Evolutionary conservation across 2,329 filamentous ascomycete genomes (phyloP), one percentile per base, ranked within the genome.

Genomic region (Chrysosphaeria jannelii): DNA sequence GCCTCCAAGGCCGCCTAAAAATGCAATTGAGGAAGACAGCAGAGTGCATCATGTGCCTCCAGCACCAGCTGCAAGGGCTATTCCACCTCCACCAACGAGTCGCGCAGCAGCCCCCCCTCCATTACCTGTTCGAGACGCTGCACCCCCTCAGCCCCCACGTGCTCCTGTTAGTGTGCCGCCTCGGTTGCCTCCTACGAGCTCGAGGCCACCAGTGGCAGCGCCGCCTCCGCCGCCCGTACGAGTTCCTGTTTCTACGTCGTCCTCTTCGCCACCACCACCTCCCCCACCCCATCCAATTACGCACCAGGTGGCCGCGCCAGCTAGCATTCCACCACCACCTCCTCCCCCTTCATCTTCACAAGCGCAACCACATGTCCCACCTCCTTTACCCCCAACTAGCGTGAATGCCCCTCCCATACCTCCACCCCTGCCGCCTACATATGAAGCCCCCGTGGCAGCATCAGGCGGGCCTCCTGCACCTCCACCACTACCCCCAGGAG

Each of bases 401-500:
- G 44, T 49, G 21, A 50, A 57, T 20, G 56, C 53, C 20, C 45
- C 54, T 12, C 54, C 56, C 9, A 50, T 53, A 19, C 52, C 57
- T 10, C 47, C 45, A 2, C 45, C 47, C 4, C 37, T 43, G 19
- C 32, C 37, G 5, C 32, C 35, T 9, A 39, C 37, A 9, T 39
- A 41, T 10, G 29, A 34, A 14, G 39, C 35, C 10, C 42, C 34
- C 12, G 35, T 35, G 10, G 33, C 35, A 13, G 35, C 35, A 6
- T 39, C 41, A 14, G 42, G 44, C 10, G 45, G 25, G 4, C 25
- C 27, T 3, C 25, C 35, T n/a, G 46, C 37, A 27, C 46, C 50
- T 13, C 45, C 48, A 16, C 45, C 48, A 14, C 37, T 13, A 30
- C 38, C 3, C 33, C 42, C 10, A 13, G 41, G 34, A 24, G 33